A percentile compares a stretch with the other conserved stretches of the same genome.
Evolutionary conservation across 257 asterid genomes (phyloP).

Genomic region (Solanum pinnatisectum): DNA sequence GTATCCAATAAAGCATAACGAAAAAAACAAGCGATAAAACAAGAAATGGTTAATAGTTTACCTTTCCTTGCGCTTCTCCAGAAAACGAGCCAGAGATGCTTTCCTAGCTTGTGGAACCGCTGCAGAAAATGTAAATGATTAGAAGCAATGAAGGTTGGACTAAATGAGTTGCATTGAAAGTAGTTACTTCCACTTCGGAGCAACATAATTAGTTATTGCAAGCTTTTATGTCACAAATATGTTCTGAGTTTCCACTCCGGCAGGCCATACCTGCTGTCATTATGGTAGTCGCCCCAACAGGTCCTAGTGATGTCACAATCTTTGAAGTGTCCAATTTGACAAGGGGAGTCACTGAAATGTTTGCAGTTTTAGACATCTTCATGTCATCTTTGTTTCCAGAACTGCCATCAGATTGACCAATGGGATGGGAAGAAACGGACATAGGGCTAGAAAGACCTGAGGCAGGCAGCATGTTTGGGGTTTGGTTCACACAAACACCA

Average conservation of each 20-base stretch:
- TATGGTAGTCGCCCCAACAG: constrained; percentile 32
- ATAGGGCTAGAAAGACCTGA: constrained; percentile 52
- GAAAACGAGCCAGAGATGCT: constrained; percentile 61
- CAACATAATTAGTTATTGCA: not conserved
- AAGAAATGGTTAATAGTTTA: constrained; percentile 4
- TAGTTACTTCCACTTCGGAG: not conserved
- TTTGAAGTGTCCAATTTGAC: constrained; percentile 39
- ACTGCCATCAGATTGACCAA: constrained; percentile 24
- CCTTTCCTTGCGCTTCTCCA: constrained; percentile 71
- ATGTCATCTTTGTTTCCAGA: constrained; percentile 24
- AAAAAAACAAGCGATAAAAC: not conserved
- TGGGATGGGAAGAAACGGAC: constrained; percentile 54
- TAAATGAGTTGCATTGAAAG: not conserved
- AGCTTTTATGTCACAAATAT: not conserved
- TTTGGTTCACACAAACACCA: constrained; percentile 24
- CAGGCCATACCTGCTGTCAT: constrained; percentile 35
- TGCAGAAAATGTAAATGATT: constrained; percentile 3
- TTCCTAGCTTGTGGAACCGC: constrained; percentile 67
- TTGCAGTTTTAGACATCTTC: constrained; percentile 23
- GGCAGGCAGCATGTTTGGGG: constrained; percentile 18
- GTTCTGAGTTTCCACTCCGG: not conserved
- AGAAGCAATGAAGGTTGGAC: not conserved
- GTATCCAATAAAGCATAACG: not conserved
- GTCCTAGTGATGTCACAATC: constrained; percentile 27
- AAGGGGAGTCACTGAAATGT: constrained; percentile 11